Base-by-base conservation (phyloP, 2,329 filamentous ascomycete genomes). In the Diaporthe longicolla region DNA sequence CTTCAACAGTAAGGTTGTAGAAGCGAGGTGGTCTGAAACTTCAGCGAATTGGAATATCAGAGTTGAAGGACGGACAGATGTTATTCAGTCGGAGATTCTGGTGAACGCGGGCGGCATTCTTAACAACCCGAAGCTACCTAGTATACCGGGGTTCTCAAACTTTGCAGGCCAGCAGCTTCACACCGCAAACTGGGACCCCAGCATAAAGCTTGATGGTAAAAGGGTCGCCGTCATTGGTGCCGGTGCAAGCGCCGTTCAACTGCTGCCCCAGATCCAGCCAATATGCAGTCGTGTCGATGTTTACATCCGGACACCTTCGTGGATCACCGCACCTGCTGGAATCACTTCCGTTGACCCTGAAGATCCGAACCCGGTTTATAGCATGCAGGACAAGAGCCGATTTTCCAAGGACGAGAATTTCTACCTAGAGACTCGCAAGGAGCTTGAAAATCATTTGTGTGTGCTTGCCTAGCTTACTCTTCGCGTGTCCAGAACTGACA, bases 41-140 rank as follows among this genome's bases (percentile, higher is more conserved):
- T 63, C 24, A 32, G 59, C 24, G 7, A 63, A 0, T 13, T 63
- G 59, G 59, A 45, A 21, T 1, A 17, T 63, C 40, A 63, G 21
- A 17, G 7, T 63, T 9, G 59, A 63, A 13, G 59, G 59, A 11
- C 40, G 9, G 17, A 32, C 15, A 32, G 59, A 48, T 9, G 40
- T 48, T 4, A 21, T 32, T 4, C 40, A 48, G 6, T 45, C 59
- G 24, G 59, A 63, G 11, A 82, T 89, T n/a, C 79, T 89, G 8
- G 77, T 89, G 71, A 87, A 87, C 75, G 80, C 83, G 35, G 79
- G 79, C 10, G 78, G 78, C 24, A 85, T 85, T 78, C 79, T 69
- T 13, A 69, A 69, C 35, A 37, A 69, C 45, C 52, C 52, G 3
- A 69, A 69, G 37, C 17, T 54, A 15, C 65, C 65, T 37, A 55